phyloP scores from a whole-genome alignment of 1,139 yeast genomes.

The Yamadazyma taylorii region DNA sequence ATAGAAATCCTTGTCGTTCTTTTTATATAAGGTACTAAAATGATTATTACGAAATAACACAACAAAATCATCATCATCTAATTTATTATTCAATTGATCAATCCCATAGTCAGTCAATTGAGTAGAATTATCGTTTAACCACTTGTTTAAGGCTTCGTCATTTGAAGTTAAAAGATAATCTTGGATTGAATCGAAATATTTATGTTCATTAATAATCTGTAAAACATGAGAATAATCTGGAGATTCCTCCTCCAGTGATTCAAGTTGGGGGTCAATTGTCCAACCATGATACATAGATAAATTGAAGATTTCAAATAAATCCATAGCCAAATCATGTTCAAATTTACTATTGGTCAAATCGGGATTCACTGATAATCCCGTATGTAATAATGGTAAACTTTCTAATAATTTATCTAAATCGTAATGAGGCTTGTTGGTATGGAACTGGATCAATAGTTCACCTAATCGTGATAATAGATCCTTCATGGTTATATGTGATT shows the following conservation, averaged over 20 bases:
- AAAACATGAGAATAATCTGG: slow-evolving; percentile 14
- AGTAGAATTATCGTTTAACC: slow-evolving; percentile 57
- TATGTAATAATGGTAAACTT: slow-evolving; percentile 62
- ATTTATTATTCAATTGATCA: slow-evolving; percentile 39
- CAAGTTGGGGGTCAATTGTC: slow-evolving; percentile 25
- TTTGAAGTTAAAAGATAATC: slow-evolving; percentile 29
- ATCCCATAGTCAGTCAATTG: slow-evolving; percentile 74
- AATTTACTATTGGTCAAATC: slow-evolving; percentile 62
- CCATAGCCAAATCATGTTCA: slow-evolving; percentile 35
- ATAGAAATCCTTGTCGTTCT: slow-evolving; percentile 48
- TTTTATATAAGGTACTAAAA: slow-evolving; percentile 69
- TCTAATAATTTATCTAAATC: slow-evolving; percentile 42
- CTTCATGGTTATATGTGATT: slow-evolving; percentile 20
- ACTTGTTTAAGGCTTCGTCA: slow-evolving; percentile 20
- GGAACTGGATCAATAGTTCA: slow-evolving; percentile 36
- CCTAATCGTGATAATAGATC: slow-evolving; percentile 48
- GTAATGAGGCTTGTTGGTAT: slow-evolving; percentile 11
- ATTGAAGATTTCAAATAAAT: slow-evolving; percentile 40
- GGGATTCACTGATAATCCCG: slow-evolving; percentile 77
- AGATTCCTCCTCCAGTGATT: slow-evolving; percentile 51
- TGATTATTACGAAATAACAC: slow-evolving; percentile 86
- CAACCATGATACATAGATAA: slow-evolving; percentile 53
- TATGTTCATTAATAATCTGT: slow-evolving; percentile 25
- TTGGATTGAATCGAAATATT: slow-evolving; percentile 48
- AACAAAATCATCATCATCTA: slow-evolving; percentile 43